Evolutionary conservation across 805 yeast genomes (phyloP), one percentile per base, ranked within the genome.

Genomic region (Wickerhamiella dianesei): DNA sequence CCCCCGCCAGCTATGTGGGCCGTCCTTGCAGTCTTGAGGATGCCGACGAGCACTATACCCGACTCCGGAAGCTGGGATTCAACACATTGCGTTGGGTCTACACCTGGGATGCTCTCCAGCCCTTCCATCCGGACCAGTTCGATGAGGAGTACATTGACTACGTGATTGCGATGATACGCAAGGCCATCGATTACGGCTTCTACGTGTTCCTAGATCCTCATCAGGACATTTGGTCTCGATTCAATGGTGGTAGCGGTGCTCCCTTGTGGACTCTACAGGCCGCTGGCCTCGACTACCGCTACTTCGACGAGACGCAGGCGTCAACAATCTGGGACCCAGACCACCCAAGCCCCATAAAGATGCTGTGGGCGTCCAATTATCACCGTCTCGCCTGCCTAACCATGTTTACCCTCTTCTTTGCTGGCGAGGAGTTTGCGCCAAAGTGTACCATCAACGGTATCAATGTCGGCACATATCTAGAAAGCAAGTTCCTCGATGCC

Each of bases 81-180:
- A 87, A 87, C 59, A 72, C 81, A 5, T 71, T 88, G 21, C 66
- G 96, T 49, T 82, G 77, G 58, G 68, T 85, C n/a, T 68, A 83
- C 43, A 80, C 92, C 1, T 87, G 96, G 96, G 96, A 87, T 58
- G 89, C 96, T 0, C 58, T 87, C 8, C 96, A 88, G 60, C 95
- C 87, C 56, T 68, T 65, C 48, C 95, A 94, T 0, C 96, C 96
- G 0, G 92, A 82, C 0, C 60, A 62, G 9, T 86, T 83, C 60
- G 96, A 87, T 62, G 78, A 75, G 42, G 87, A 76, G 21, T 87
- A 75, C 56, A 73, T 85, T 40, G 78, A 79, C 40, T 86, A 80
- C 60, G 75, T 89, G 0, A 69, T 80, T 40, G 67, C 76, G 48
- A 69, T 86, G 17, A 62, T 87, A 45, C 68, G 73, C 48, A 71